Evolutionary conservation across 169 alveolate genomes (phyloP).

Genomic region (Fabrea salina): DNA sequence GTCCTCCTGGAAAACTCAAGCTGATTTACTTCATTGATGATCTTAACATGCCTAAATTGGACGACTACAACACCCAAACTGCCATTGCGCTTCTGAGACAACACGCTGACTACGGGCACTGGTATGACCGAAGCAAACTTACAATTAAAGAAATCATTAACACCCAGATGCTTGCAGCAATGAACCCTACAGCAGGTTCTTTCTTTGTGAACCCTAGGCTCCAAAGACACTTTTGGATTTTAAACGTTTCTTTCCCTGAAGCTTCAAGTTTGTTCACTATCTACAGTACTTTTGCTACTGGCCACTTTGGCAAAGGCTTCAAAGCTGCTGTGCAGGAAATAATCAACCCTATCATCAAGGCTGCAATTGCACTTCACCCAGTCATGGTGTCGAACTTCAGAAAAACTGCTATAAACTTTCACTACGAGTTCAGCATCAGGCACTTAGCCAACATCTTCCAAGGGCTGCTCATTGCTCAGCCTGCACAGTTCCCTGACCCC

Average conservation of each 20-base stretch:
- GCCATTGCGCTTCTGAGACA: constrained; percentile 87
- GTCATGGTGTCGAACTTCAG: constrained; percentile 65
- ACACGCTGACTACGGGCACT: constrained; percentile 88
- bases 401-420: constrained; percentile 88
- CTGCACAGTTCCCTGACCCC: constrained; percentile 72
- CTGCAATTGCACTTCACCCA: constrained; percentile 76
- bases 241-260: constrained; percentile 76
- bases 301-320: constrained; percentile 80
- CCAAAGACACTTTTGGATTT: constrained; percentile 74
- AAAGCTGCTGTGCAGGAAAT: constrained; percentile 66
- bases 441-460: constrained; percentile 84
- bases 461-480: constrained; percentile 80
- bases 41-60: constrained; percentile 88
- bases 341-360: constrained; percentile 65
- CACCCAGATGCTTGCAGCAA: constrained; percentile 79
- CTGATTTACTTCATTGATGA: constrained; percentile 85
- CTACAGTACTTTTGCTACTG: constrained; percentile 70
- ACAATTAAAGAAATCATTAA: constrained; percentile 69
- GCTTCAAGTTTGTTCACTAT: constrained; percentile 72
- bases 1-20: constrained; percentile 78
- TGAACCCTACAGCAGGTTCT: constrained; percentile 89
- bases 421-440: constrained; percentile 83
- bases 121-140: constrained; percentile 84
- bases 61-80: constrained; percentile 84
- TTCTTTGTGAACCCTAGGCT: constrained; percentile 73